Percentiles rank a stretch among this genome's conserved stretches.
phyloP scores from a whole-genome alignment of 495 filamentous ascomycete genomes.

The Penicillium samsonianum region DNA sequence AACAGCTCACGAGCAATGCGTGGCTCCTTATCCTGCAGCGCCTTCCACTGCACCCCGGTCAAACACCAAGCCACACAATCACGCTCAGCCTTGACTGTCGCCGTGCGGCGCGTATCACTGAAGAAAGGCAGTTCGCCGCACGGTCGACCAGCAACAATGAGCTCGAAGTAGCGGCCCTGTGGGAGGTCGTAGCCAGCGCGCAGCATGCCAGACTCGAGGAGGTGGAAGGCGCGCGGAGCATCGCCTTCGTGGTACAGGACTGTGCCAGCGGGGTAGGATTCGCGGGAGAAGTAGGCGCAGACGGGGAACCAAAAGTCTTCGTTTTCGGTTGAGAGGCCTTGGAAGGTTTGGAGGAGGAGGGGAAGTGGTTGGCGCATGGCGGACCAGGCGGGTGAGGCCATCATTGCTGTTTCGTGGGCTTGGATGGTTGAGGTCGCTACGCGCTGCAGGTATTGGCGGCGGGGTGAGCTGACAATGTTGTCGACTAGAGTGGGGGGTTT shows the following conservation, averaged over 20 bases:
- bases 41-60: constrained; percentile 66
- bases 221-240: constrained; percentile 74
- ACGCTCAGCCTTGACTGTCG: constrained; percentile 79
- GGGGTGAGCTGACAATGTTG: constrained; percentile 70
- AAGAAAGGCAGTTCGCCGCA: constrained; percentile 98
- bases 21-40: constrained; percentile 64
- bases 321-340: constrained; percentile 70
- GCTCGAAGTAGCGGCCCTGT: constrained; percentile 84
- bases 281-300: constrained; percentile 68
- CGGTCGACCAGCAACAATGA: constrained; percentile 91
- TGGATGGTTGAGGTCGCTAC: constrained; percentile 72
- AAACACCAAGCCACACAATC: constrained; percentile 83
- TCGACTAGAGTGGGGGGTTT: constrained; percentile 33
- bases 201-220: constrained; percentile 87
- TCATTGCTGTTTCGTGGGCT: constrained; percentile 57
- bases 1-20: constrained; percentile 83
- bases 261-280: constrained; percentile 65
- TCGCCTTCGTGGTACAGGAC: constrained; percentile 76
- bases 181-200: constrained; percentile 86
- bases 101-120: constrained; percentile 80
- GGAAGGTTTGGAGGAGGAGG: constrained; percentile 89
- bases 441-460: constrained; percentile 72
- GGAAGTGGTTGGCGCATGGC: constrained; percentile 85
- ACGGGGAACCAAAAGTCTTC: constrained; percentile 94
- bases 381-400: constrained; percentile 63